phyloP scores from a whole-genome alignment of 2,329 filamentous ascomycete species.

The Venturiaceae sp. region DNA sequence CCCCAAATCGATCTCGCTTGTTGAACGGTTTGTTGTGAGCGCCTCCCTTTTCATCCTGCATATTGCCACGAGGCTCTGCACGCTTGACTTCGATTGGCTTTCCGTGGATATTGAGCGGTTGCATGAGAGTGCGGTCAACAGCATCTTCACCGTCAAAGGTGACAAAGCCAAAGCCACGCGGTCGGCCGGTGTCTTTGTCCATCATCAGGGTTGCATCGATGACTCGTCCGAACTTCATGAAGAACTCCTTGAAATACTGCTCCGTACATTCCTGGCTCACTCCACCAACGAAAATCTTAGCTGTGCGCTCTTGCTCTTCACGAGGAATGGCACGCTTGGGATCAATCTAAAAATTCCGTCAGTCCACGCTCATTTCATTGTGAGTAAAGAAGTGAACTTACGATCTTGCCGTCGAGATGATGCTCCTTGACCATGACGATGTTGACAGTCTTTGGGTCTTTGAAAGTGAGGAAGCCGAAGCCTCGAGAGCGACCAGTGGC shows the following conservation, averaged over 20 bases:
- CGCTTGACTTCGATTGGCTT: conserved; percentile 99
- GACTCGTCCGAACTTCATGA: conserved; percentile 91
- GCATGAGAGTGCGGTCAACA: conserved; percentile 80
- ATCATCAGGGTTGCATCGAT: conserved; percentile 99
- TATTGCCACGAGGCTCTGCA: conserved; percentile 87
- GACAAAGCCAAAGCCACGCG: conserved; percentile 93
- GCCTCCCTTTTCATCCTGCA: conserved; percentile 64
- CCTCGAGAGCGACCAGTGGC: conserved; percentile 87
- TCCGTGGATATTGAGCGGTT: conserved; percentile 81
- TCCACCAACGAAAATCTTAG: conserved; percentile 97
- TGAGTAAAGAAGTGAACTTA: conserved; percentile 40
- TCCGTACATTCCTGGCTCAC: conserved; percentile 97
- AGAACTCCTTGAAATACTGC: conserved; percentile 92
- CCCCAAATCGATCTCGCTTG: conserved; percentile 19
- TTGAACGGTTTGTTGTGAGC: conserved; percentile 22
- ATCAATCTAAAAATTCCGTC: conserved; percentile 61
- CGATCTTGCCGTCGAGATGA: conserved; percentile 95
- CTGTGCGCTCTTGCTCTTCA: conserved; percentile 96
- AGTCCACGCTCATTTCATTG: too few relatives aligned
- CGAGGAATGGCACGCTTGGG: conserved; percentile 94
- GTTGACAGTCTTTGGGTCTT: conserved; percentile 94
- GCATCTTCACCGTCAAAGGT: conserved; percentile 95
- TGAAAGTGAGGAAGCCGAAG: conserved; percentile 97
- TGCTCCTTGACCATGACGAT: conserved; percentile 99
- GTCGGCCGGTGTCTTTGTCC: conserved; percentile 98